Percentiles rank a stretch among this genome's conserved stretches.
These are phyloP conservation scores for Paracoccidioides brasiliensis DNA, from an alignment of 2,329 filamentous ascomycete genomes.

Conservation along the genomic window DNA sequence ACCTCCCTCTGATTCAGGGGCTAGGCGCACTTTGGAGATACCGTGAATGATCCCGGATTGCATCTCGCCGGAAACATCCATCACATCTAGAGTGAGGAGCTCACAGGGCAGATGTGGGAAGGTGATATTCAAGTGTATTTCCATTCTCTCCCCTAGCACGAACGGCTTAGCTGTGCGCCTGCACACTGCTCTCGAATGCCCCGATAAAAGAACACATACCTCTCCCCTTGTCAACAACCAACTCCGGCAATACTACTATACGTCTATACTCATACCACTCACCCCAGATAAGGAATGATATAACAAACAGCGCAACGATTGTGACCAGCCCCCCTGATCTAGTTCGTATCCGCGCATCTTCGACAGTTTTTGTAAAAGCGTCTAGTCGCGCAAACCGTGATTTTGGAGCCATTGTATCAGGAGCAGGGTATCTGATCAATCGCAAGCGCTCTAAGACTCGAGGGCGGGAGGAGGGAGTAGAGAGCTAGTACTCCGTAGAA, in stretches of 20 bases:
- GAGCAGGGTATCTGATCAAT: background rate
- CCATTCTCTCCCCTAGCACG: conserved; percentile 78
- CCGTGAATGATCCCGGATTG: conserved; percentile 90
- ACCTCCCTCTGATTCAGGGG: conserved; percentile 59
- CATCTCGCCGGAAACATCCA: conserved; percentile 96
- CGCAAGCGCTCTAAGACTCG: background rate
- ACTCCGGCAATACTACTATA: conserved; percentile 74
- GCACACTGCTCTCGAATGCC: background rate
- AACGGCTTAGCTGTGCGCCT: conserved; percentile 1
- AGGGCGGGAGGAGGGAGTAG: background rate
- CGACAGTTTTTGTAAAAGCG: conserved; percentile 97
- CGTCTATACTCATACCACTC: conserved; percentile 92
- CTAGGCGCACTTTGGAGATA: conserved; percentile 77
- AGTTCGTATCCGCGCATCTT: conserved; percentile 91
- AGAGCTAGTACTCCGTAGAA: background rate
- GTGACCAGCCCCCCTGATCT: conserved; percentile 93
- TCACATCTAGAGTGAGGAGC: conserved; percentile 89
- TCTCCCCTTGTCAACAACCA: conserved; percentile 93
- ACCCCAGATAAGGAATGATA: conserved; percentile 79
- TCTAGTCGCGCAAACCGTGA: conserved; percentile 93
- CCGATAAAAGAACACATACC: conserved; percentile 39
- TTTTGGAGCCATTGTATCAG: conserved; percentile 61
- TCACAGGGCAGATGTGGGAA: conserved; percentile 93
- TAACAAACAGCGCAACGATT: conserved; percentile 74
- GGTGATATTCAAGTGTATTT: conserved; percentile 94